Evolutionary conservation across 129 eudicot species (phyloP).

Genomic region (Heracleum sosnowskyi): DNA sequence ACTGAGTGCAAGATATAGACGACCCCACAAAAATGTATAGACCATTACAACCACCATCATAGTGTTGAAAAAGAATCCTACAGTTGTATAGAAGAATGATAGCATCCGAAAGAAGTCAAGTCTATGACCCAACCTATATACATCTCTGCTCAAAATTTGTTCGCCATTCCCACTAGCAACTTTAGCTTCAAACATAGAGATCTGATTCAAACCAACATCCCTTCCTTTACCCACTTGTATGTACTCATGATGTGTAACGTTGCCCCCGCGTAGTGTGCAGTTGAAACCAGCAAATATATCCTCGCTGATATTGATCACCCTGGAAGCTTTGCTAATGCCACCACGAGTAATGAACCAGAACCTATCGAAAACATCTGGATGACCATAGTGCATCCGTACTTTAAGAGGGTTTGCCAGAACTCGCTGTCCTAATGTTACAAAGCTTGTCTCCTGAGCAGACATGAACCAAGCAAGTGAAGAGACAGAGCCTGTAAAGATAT

Average conservation of each 20-base stretch:
- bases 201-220: conserved; percentile 90
- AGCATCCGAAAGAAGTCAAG: conserved; percentile 92
- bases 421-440: conserved; percentile 89
- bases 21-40: conserved; percentile 78
- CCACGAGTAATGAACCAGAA: conserved; percentile 93
- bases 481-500: conserved; percentile 86
- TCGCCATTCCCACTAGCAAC: conserved; percentile 94
- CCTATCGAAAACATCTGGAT: conserved; percentile 89
- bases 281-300: conserved; percentile 90
- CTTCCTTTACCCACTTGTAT: conserved; percentile 94
- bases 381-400: conserved; percentile 95
- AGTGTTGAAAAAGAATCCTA: conserved; percentile 72
- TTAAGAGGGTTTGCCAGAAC: conserved; percentile 90
- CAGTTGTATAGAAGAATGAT: conserved; percentile 73
- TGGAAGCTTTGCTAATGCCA: conserved; percentile 86
- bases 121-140: conserved; percentile 84
- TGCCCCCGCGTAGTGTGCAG: conserved; percentile 80
- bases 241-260: conserved; percentile 89
- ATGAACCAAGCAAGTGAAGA: conserved; percentile 95
- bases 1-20: conserved; percentile 80
- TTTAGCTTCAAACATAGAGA: conserved; percentile 93
- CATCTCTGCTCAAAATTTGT: conserved; percentile 81
- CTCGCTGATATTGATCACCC: conserved; percentile 78
- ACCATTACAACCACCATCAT: conserved; percentile 74
- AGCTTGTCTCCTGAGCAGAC: conserved; percentile 95